Conservation (phyloP, 2,329 filamentous ascomycete species). For the Botrytis medusae region DNA sequence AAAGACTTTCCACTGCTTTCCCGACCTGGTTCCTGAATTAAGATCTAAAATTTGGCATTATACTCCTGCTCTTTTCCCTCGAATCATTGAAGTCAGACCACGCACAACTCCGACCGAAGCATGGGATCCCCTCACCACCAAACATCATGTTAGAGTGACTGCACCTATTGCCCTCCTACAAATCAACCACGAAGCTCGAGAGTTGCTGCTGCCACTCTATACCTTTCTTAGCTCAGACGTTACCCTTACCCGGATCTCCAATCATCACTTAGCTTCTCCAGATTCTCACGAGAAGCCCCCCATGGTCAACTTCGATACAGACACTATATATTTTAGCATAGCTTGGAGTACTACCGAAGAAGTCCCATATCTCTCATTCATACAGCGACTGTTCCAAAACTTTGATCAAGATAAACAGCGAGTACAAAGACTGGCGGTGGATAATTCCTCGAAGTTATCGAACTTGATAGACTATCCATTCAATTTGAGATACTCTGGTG, state of each 20-base stretch:
- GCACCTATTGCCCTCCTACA: neutral
- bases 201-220: neutral
- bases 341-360: slow-evolving; percentile 1
- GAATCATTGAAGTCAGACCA: slow-evolving; percentile 17
- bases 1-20: neutral
- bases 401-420: neutral
- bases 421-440: neutral
- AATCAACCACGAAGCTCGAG: neutral
- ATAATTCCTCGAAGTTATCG: neutral
- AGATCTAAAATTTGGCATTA: neutral
- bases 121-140: slow-evolving; percentile 13
- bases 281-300: neutral
- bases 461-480: neutral
- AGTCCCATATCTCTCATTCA: slow-evolving; percentile 2
- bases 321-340: slow-evolving; percentile 6
- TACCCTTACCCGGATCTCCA: neutral
- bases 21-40: neutral
- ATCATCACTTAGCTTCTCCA: neutral
- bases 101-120: neutral
- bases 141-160: neutral
- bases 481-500: neutral
- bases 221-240: slow-evolving; percentile 3
- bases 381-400: neutral
- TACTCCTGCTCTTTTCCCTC: neutral
- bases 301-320: neutral